Conservation (phyloP, 1,284 basidiomycete species). For the Ustilago nuda region DNA sequence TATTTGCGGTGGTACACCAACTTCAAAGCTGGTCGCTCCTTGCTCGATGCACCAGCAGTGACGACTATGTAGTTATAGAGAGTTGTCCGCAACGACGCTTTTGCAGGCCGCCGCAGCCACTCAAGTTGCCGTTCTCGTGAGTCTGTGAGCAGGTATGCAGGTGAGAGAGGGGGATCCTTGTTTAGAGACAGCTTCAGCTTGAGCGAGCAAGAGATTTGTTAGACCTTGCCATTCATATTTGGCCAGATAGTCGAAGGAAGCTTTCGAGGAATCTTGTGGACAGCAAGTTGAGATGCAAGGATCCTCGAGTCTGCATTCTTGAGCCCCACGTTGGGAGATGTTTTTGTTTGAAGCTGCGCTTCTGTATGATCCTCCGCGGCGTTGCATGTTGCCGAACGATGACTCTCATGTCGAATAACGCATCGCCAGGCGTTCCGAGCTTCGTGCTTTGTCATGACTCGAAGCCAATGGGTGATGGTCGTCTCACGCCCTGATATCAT, state of each 20-base stretch:
- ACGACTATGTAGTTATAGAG: conserved; percentile 21
- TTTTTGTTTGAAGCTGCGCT: neutral
- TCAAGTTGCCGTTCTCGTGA: neutral
- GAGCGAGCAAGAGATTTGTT: neutral
- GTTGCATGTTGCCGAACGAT: neutral
- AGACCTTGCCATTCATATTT: neutral
- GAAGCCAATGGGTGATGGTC: neutral
- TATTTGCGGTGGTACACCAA: conserved; percentile 58
- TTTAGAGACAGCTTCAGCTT: neutral
- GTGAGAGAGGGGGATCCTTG: neutral
- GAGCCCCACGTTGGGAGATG: conserved; percentile 68
- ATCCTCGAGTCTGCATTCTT: neutral
- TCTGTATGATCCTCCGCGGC: neutral
- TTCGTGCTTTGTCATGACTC: neutral
- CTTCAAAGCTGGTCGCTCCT: conserved; percentile 49
- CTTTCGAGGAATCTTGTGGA: conserved; percentile 20
- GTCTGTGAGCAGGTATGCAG: too few species aligned
- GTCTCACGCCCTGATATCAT: neutral
- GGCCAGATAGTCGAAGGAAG: conserved; percentile 5
- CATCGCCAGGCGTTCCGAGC: neutral
- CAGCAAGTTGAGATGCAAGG: conserved; percentile 18
- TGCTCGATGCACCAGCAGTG: conserved; percentile 44
- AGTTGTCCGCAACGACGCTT: neutral
- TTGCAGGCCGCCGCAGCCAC: neutral
- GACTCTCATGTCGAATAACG: neutral